A percentile compares a stretch with the other conserved stretches of the same genome.
Conservation (phyloP, 768 basidiomycete species). For the Russula olivacea region DNA sequence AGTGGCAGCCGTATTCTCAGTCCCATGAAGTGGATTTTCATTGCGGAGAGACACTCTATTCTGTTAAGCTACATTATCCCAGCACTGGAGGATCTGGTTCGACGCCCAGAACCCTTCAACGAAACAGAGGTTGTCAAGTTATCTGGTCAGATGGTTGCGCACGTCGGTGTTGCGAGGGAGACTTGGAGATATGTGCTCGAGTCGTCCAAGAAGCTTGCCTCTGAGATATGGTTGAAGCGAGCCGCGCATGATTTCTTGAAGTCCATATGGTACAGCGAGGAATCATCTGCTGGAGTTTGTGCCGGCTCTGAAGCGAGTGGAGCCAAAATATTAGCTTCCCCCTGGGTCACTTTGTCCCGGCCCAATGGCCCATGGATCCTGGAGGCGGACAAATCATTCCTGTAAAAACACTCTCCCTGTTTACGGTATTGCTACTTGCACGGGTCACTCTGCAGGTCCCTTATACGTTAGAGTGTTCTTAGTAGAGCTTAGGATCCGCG, state of each 20-base stretch:
- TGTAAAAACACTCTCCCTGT: not conserved
- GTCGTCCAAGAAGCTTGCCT: not conserved
- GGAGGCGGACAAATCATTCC: not conserved
- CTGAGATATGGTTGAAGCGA: not conserved
- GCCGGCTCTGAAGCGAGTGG: too few species aligned
- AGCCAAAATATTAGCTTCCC: too few species aligned
- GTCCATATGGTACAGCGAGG: not conserved
- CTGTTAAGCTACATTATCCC: not conserved
- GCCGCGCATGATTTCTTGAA: too few species aligned
- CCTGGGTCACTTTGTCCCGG: too few species aligned
- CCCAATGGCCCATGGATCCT: too few species aligned
- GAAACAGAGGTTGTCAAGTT: not conserved
- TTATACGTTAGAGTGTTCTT: too few species aligned
- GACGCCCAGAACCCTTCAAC: not conserved
- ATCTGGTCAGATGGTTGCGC: not conserved
- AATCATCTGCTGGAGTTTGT: too few species aligned
- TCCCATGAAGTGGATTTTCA: not conserved
- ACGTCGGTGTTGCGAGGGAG: not conserved
- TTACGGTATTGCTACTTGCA: too few species aligned
- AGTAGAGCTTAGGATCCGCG: too few species aligned
- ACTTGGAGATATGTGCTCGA: too few species aligned
- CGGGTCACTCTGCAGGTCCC: too few species aligned
- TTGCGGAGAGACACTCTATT: not conserved
- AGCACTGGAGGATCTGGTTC: not conserved
- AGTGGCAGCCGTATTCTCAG: not conserved